phyloP scores from a whole-genome alignment of 805 yeast genomes.

The Grigorovia yakushimaensis region DNA sequence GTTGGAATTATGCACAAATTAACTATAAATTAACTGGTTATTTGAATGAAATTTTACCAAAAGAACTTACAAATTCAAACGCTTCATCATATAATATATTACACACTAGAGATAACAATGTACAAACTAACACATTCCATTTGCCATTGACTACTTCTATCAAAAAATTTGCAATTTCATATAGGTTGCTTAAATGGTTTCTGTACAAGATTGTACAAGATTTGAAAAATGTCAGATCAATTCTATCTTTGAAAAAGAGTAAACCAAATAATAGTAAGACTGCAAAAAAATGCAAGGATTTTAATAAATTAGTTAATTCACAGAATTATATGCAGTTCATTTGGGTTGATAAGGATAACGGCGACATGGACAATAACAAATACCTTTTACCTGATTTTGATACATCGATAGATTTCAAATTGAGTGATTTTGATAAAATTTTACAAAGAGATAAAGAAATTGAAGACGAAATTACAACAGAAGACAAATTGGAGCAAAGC shows the following conservation, averaged over 20 bases:
- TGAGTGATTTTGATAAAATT: neutral
- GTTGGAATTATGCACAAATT: neutral
- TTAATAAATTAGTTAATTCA: constrained; percentile 18
- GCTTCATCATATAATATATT: neutral
- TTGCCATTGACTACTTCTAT: neutral
- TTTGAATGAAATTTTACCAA: neutral
- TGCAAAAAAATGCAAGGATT: constrained; percentile 6
- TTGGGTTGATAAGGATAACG: constrained; percentile 12
- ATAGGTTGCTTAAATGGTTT: neutral
- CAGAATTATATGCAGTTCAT: constrained; percentile 19
- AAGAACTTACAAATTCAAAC: neutral
- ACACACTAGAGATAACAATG: neutral
- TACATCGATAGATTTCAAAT: constrained; percentile 7
- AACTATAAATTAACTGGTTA: constrained; percentile 2
- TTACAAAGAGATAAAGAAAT: neutral
- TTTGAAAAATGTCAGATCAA: neutral
- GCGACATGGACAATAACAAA: constrained; percentile 11
- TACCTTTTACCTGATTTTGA: constrained; percentile 21
- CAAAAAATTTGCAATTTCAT: neutral
- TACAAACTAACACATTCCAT: neutral
- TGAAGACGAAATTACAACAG: neutral
- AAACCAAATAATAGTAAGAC: neutral
- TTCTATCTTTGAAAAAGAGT: neutral
- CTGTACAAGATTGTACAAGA: neutral
- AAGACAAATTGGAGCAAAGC: neutral